A percentile compares a stretch with the other conserved stretches of the same genome.
These are phyloP conservation scores for Paragyromitra xinjiangensis DNA, from an alignment of 495 filamentous ascomycete genomes.

Conservation along the genomic window DNA sequence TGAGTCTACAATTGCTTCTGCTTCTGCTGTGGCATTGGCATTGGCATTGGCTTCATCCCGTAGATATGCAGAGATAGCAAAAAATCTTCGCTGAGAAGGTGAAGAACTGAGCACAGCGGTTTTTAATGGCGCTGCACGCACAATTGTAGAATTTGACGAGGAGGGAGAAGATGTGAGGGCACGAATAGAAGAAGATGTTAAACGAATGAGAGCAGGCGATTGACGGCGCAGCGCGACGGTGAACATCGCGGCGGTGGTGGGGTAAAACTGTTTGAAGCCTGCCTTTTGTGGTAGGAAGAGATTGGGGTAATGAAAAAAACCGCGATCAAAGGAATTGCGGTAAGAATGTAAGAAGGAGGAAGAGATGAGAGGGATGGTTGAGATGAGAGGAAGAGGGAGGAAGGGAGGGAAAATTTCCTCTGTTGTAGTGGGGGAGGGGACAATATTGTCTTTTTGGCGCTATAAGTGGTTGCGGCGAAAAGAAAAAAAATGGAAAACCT, in stretches of 20 bases:
- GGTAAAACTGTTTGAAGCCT: constrained; percentile 18
- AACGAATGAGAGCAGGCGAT: constrained; percentile 42
- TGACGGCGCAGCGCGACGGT: constrained; percentile 37
- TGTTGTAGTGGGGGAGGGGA: constrained; percentile 25
- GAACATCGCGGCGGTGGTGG: constrained; percentile 32
- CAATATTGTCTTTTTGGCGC: constrained; percentile 6
- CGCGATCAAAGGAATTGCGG: constrained; percentile 23
- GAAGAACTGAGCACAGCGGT: constrained; percentile 33
- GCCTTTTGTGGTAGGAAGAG: constrained; percentile 41
- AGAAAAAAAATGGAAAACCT: constrained; percentile 28
- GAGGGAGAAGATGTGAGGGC: constrained; percentile 37
- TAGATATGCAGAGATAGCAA: constrained; percentile 57
- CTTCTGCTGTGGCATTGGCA: too few species aligned
- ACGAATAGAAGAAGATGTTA: constrained; percentile 35
- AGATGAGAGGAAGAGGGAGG: constrained; percentile 7
- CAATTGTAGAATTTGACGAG: constrained; percentile 34
- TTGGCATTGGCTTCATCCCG: constrained; percentile 43
- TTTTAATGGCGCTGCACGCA: constrained; percentile 37
- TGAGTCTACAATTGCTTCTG: constrained; percentile 27
- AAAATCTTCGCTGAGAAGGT: constrained; percentile 52
- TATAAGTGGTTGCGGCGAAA: constrained; percentile 25
- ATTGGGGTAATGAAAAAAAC: constrained; percentile 26
- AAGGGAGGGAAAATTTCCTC: constrained; percentile 50
- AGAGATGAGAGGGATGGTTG: neutral
- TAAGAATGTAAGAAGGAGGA: neutral